These are phyloP conservation scores for Mollisiaceae sp. DNA, from an alignment of 2,329 filamentous ascomycete genomes.

Conservation along the genomic window DNA sequence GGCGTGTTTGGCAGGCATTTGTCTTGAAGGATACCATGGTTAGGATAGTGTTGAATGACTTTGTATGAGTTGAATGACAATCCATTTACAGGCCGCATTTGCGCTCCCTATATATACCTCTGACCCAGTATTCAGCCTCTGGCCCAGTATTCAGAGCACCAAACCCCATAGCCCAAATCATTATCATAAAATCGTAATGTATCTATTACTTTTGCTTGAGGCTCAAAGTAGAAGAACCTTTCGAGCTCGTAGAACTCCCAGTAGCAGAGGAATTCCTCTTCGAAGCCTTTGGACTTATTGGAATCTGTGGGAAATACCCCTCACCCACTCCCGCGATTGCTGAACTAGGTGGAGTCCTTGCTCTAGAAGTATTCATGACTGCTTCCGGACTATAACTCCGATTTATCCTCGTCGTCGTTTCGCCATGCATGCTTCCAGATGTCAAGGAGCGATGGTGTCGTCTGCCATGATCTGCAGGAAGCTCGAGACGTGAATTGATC, in stretches of 20 bases:
- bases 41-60: slow-evolving; percentile 8
- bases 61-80: slow-evolving; percentile 2
- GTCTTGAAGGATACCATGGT: neutral
- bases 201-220: slow-evolving; percentile 35
- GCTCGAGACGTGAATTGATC: slow-evolving; percentile 57
- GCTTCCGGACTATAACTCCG: slow-evolving; percentile 42
- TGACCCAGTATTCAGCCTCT: neutral
- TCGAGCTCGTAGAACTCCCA: slow-evolving; percentile 36
- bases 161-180: neutral
- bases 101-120: neutral
- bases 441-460: slow-evolving; percentile 51
- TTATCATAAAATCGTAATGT: slow-evolving; percentile 4
- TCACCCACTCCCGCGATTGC: slow-evolving; percentile 16
- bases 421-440: slow-evolving; percentile 32
- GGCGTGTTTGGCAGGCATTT: slow-evolving; percentile 9
- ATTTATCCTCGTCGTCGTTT: slow-evolving; percentile 23
- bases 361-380: slow-evolving; percentile 52
- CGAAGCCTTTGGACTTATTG: slow-evolving; percentile 23
- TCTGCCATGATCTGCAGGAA: slow-evolving; percentile 50
- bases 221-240: slow-evolving; percentile 35
- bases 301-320: slow-evolving; percentile 32
- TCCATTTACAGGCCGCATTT: neutral
- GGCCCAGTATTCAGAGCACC: neutral
- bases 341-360: slow-evolving; percentile 52
- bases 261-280: slow-evolving; percentile 30